phyloP scores from a whole-genome alignment of 2,329 filamentous ascomycete genomes.

The Colletotrichum sp. region DNA sequence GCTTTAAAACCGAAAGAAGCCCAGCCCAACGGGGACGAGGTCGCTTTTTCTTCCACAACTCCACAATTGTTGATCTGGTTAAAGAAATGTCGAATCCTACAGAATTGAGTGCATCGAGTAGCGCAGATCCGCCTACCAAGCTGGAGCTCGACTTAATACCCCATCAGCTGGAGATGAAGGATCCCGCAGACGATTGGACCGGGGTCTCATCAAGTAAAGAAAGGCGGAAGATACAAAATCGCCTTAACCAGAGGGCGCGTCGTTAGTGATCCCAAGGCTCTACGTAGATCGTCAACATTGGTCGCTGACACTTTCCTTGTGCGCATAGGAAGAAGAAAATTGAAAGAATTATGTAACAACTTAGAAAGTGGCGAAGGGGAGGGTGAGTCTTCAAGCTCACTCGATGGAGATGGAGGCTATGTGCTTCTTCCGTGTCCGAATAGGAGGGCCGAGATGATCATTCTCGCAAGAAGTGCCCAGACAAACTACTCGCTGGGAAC shows the following conservation, averaged over 20 bases:
- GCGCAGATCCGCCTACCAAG: neutral
- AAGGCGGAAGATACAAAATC: slow-evolving; percentile 9
- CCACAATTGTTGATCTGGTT: neutral
- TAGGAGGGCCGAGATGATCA: neutral
- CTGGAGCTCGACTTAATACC: neutral
- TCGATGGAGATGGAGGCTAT: neutral
- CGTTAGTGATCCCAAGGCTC: neutral
- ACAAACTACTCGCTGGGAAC: neutral
- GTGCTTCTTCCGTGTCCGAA: neutral
- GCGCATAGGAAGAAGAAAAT: neutral
- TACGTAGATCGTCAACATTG: neutral
- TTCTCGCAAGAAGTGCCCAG: neutral
- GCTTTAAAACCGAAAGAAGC: neutral
- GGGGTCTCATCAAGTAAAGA: slow-evolving; percentile 4
- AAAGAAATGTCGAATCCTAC: neutral
- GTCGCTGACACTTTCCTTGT: neutral
- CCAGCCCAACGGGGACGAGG: neutral
- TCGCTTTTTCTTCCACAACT: neutral
- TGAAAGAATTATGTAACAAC: neutral
- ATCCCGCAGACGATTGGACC: neutral
- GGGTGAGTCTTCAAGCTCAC: neutral
- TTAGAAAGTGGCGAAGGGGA: neutral
- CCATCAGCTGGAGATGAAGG: neutral
- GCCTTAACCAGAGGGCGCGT: slow-evolving; percentile 8
- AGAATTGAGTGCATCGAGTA: neutral